Base-by-base conservation (phyloP, 2,329 filamentous ascomycete genomes). In the Colletotrichum viniferum region DNA sequence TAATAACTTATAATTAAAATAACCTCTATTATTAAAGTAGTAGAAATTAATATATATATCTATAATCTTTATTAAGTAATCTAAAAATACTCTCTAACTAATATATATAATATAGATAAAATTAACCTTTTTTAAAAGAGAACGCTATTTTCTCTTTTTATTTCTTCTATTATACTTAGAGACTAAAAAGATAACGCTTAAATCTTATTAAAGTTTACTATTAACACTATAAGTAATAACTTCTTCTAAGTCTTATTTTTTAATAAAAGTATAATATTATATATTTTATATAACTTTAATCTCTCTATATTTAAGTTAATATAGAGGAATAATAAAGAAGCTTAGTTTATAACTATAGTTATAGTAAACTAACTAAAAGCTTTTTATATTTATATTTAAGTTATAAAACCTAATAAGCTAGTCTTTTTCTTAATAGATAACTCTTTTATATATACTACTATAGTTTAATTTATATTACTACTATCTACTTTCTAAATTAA, bases 31-130 rank as follows among this genome's bases (percentile, higher is more conserved):
- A 52, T 52, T 21, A 21, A 26, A 24, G 2, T 8, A 28, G 6
- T 26, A 26, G 3, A 24, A 5, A 28, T 1, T 16, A 16, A 4
- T 18, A 28, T 28, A 58, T 14, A 14, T 5, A 28, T 26, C 5
- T 7, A 24, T 28, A 24, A 24, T 28, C 5, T 34, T 34, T 6
- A 34, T 2, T 13, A 34, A 13, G 5, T 34, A 6, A 34, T 34
- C 2, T 13, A 34, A 28, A 26, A 58, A 3, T 58, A 58, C 16
- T 14, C 1, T 14, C 6, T 16, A 24, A 13, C 1, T 7, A 58
- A 58, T 58, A 58, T 58, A 14, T 58, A 58, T 58, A 58, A 58
- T 58, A 58, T 58, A 58, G 2, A 58, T 58, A 58, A 58, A 1
- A 58, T 0, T 16, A 16, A 7, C 7, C 0, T 24, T 26, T 28